phyloP scores from a whole-genome alignment of 2,329 filamentous ascomycete species.

The Epichloe typhina region DNA sequence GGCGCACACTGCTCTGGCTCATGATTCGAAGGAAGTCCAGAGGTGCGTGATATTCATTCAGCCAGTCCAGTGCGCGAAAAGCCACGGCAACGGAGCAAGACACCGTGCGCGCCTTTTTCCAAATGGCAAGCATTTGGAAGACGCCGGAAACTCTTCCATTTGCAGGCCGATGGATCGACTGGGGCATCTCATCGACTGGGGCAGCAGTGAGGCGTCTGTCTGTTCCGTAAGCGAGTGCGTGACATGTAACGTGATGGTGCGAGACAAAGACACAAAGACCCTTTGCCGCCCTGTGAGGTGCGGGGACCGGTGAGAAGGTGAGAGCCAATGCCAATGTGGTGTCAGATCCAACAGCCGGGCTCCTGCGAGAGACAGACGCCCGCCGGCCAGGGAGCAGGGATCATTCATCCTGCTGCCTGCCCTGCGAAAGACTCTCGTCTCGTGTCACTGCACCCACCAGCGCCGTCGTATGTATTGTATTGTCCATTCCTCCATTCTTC shows the following conservation, averaged over 20 bases:
- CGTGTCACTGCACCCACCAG: neutral
- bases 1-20: neutral
- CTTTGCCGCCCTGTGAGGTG: slow-evolving; percentile 3
- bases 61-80: neutral
- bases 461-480: neutral
- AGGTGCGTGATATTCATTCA: neutral
- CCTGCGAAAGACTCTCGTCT: neutral
- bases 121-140: neutral
- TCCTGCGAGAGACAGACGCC: neutral
- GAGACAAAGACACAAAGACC: slow-evolving; percentile 3
- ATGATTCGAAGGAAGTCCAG: neutral
- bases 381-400: neutral
- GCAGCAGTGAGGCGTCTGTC: neutral
- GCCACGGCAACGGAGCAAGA: neutral
- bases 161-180: neutral
- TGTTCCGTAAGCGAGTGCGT: neutral
- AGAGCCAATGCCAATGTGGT: slow-evolving; percentile 7
- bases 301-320: slow-evolving; percentile 13
- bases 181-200: neutral
- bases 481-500: too few species aligned
- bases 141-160: neutral
- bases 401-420: neutral
- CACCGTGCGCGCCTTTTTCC: neutral
- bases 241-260: slow-evolving; percentile 6
- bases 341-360: neutral